Percentiles rank a stretch among this genome's conserved stretches.
These are phyloP conservation scores for Akanthomyces uredinophilus DNA, from an alignment of 2,329 filamentous ascomycete species.

Conservation along the genomic window DNA sequence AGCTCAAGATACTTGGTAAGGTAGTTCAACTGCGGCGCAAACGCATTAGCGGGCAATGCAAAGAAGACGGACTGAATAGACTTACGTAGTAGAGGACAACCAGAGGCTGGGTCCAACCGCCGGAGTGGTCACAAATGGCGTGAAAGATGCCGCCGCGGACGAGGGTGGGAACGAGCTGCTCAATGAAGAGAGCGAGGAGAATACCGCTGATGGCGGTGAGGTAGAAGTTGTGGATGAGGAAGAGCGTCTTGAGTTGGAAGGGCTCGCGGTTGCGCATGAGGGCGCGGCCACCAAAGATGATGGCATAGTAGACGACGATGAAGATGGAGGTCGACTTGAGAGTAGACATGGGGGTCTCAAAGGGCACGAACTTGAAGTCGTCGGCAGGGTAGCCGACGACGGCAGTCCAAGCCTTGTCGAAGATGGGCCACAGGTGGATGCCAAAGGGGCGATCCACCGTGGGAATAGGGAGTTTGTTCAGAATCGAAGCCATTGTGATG, in stretches of 20 bases:
- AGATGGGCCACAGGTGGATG: conserved; percentile 87
- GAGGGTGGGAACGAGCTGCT: conserved; percentile 83
- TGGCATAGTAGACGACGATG: conserved; percentile 81
- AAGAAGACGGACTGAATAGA: not conserved
- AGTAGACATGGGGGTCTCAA: conserved; percentile 84
- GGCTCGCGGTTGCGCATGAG: conserved; percentile 82
- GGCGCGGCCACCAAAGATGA: conserved; percentile 91
- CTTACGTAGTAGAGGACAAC: conserved; percentile 95
- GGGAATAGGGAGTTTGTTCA: conserved; percentile 60
- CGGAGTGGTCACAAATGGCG: conserved; percentile 72
- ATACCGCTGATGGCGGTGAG: conserved; percentile 78
- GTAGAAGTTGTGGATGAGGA: conserved; percentile 96
- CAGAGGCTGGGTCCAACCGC: conserved; percentile 90
- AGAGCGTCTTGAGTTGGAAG: conserved; percentile 81
- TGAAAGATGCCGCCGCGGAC: conserved; percentile 79
- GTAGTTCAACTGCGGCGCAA: conserved; percentile 73
- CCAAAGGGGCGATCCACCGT: conserved; percentile 91
- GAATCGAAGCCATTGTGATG: conserved; percentile 40
- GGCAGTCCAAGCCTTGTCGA: conserved; percentile 76
- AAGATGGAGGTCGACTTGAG: conserved; percentile 75
- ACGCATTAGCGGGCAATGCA: not conserved
- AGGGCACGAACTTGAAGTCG: conserved; percentile 78
- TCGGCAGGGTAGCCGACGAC: conserved; percentile 76
- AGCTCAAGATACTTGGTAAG: conserved; percentile 96
- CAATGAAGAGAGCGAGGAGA: conserved; percentile 79